phyloP scores from a whole-genome alignment of 2,329 filamentous ascomycete species.

The Thermomyces lanuginosus region DNA sequence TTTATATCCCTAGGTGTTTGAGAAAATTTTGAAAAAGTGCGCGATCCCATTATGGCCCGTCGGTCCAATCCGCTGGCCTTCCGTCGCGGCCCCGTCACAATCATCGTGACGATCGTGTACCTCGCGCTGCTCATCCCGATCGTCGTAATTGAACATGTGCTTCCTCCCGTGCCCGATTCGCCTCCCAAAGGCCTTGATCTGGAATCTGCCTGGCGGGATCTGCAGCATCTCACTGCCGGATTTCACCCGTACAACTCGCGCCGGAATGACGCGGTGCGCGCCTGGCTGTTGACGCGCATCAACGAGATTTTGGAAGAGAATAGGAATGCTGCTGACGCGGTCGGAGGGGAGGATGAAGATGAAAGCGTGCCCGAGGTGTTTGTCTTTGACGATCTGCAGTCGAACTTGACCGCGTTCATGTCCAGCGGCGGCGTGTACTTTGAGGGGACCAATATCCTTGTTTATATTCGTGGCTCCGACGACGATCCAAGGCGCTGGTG shows the following conservation, averaged over 20 bases:
- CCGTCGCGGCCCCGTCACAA: conserved; percentile 60
- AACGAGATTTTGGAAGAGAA: conserved; percentile 52
- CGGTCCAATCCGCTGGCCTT: conserved; percentile 48
- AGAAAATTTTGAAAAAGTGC: no score
- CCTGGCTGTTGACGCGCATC: conserved; percentile 58
- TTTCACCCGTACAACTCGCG: conserved; percentile 85
- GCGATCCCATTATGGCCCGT: conserved; percentile 8
- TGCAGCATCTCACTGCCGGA: conserved; percentile 54
- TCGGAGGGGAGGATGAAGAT: conserved; percentile 4
- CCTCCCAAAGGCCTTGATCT: conserved; percentile 54
- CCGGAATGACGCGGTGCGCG: conserved; percentile 62
- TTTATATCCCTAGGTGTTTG: no score
- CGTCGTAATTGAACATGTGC: conserved; percentile 56
- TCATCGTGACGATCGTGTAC: conserved; percentile 63
- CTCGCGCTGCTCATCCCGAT: conserved; percentile 58
- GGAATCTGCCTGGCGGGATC: conserved; percentile 70
- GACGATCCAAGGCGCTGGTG: conserved; percentile 63
- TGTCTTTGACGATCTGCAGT: conserved; percentile 61
- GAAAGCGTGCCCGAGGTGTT: conserved; percentile 27
- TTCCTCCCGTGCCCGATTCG: conserved; percentile 49
- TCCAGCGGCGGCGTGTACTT: conserved; percentile 54
- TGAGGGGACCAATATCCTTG: conserved; percentile 79
- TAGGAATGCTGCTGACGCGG: conserved; percentile 6
- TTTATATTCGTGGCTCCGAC: conserved; percentile 72
- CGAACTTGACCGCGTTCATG: conserved; percentile 54